Base-by-base conservation (phyloP, 2,329 filamentous ascomycete species). In the Nemania sp. region DNA sequence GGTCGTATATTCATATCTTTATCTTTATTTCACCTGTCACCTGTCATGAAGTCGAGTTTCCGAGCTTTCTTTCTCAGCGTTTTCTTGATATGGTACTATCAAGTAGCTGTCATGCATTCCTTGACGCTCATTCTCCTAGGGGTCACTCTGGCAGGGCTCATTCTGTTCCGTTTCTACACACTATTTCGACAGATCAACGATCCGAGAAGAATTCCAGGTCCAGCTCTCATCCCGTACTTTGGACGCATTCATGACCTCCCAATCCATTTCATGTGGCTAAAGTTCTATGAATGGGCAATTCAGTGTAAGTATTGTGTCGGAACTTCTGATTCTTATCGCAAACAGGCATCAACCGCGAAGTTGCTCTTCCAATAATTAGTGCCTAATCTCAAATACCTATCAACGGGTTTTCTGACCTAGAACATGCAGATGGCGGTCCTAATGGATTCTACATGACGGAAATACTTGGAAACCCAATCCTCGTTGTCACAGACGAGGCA, bases 201-300 rank as follows among this genome's bases (percentile, higher is more conserved):
- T 30, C 63, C 68, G 6, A 62, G 57, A 9, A 63, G 58, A 9
- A 57, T 66, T 2, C 70, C 70, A 2, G 70, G 70, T 0, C 70
- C 70, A 30, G 66, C 59, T 11, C 64, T 69, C 33, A 41, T 71
- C 15, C 70, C 70, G 1, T 72, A 66, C 44, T 45, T 73, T n/a
- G 70, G 70, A 11, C 66, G 70, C 2, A 69, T 78, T 49, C 76
- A 78, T 56, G 76, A 79, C 53, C 66, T 79, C 9, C 76, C 77
- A 2, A 76, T 77, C 59, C 57, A 76, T 31, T 73, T 69, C 62
- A 77, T 77, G 75, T 82, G 79, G 79, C 62, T 80, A 57, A 81
- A 81, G 70, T 79, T 81, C 63, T 68, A 73, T 47, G 70, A 72
- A 44, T 73, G 70, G 70, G 66, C 63, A 0, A 66, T 69, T 19